Percentiles rank a stretch among this genome's conserved stretches.
These are phyloP conservation scores for Basipetospora chlamydospora DNA, from an alignment of 2,329 filamentous ascomycete species.

Conservation along the genomic window DNA sequence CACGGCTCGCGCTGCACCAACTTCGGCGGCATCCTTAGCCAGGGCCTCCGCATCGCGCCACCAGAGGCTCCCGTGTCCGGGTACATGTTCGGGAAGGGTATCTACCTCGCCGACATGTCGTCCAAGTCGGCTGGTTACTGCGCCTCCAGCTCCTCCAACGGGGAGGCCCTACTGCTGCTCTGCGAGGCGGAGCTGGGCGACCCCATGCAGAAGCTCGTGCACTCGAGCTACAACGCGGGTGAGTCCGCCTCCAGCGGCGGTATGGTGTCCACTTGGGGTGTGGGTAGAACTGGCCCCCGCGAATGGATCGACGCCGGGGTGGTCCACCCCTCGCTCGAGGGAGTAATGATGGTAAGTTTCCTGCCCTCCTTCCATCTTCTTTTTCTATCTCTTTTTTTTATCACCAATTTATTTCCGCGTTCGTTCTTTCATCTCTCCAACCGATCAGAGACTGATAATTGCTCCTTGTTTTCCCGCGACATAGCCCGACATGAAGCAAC, in stretches of 20 bases:
- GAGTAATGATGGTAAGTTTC: conserved; percentile 52
- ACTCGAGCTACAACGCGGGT: conserved; percentile 47
- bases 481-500: conserved; percentile 33
- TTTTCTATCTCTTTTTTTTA: not conserved
- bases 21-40: conserved; percentile 73
- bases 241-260: conserved; percentile 45
- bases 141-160: conserved; percentile 42
- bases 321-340: conserved; percentile 49
- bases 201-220: conserved; percentile 51
- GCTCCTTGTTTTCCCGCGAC: conserved; percentile 4
- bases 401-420: not conserved
- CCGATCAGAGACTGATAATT: conserved; percentile 1
- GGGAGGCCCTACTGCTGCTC: conserved; percentile 60
- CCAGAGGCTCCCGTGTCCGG: conserved; percentile 65
- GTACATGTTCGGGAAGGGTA: conserved; percentile 84
- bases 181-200: conserved; percentile 67
- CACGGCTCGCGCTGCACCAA: conserved; percentile 76
- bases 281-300: conserved; percentile 47
- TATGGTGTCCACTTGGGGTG: conserved; percentile 54
- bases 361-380: not conserved
- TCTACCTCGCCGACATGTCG: conserved; percentile 76
- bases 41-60: conserved; percentile 81
- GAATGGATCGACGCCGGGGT: conserved; percentile 63
- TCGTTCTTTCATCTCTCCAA: no score
- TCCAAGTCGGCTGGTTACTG: conserved; percentile 77